These are phyloP conservation scores for Saccharum hybrid DNA, from an alignment of 202 grass and related monocot species.

Conservation along the genomic window DNA sequence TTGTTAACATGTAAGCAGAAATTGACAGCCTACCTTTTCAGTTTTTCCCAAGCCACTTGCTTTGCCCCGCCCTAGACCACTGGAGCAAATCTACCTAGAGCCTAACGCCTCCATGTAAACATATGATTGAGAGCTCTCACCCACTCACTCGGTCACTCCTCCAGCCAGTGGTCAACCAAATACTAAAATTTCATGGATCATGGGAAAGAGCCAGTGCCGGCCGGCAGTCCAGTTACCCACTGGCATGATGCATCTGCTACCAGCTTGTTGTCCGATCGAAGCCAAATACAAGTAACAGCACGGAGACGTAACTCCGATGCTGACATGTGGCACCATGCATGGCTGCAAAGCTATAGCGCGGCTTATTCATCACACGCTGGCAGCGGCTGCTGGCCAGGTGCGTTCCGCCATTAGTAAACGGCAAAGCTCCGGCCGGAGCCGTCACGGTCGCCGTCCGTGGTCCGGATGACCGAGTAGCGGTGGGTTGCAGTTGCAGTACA, in stretches of 20 bases:
- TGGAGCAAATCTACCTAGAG: slow-evolving; percentile 43
- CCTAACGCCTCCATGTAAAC: slow-evolving; percentile 26
- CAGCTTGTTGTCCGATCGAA: background rate
- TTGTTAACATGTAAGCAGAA: slow-evolving; percentile 25
- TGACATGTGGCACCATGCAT: slow-evolving; percentile 53
- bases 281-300: background rate
- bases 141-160: slow-evolving; percentile 4
- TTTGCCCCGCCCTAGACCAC: background rate
- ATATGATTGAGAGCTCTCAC: slow-evolving; percentile 5
- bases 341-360: slow-evolving; percentile 14
- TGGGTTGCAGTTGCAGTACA: background rate
- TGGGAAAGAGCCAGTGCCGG: slow-evolving; percentile 46
- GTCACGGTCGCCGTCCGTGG: slow-evolving; percentile 44
- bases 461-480: slow-evolving; percentile 32
- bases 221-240: slow-evolving; percentile 49
- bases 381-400: background rate
- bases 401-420: slow-evolving; percentile 47
- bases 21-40: background rate
- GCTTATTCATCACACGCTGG: background rate
- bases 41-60: slow-evolving; percentile 7
- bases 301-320: background rate
- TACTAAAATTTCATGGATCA: slow-evolving; percentile 39
- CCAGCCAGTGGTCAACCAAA: slow-evolving; percentile 39
- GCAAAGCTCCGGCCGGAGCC: slow-evolving; percentile 46
- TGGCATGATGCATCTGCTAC: slow-evolving; percentile 18